Percentiles rank a stretch among this genome's conserved stretches.
Evolutionary conservation across 805 yeast genomes (phyloP).

Genomic region (Candida ponderosae): DNA sequence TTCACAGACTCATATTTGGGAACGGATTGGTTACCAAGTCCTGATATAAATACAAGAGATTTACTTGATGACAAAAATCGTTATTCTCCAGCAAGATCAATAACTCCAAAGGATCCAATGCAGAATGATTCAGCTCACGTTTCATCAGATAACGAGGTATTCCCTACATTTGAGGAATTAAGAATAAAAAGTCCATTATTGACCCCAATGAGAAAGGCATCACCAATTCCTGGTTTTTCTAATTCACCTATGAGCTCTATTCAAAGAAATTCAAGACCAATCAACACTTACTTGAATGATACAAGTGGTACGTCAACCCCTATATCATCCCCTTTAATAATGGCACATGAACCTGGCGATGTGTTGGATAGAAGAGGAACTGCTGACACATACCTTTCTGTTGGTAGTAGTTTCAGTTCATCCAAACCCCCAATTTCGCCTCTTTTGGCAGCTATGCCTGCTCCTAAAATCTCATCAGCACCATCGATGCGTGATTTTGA

Average conservation of each 20-base stretch:
- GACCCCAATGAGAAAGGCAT: constrained; percentile 22
- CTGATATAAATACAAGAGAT: constrained; percentile 6
- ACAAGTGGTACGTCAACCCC: constrained; percentile 32
- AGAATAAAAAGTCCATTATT: constrained; percentile 20
- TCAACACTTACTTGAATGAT: neutral
- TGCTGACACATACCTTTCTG: constrained; percentile 16
- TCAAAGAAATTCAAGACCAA: constrained; percentile 36
- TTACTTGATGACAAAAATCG: constrained; percentile 9
- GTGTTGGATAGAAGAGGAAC: constrained; percentile 19
- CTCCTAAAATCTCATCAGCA: constrained; percentile 39
- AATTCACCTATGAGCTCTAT: constrained; percentile 54
- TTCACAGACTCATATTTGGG: constrained; percentile 34
- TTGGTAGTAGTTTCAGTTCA: constrained; percentile 10
- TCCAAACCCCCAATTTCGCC: constrained; percentile 75
- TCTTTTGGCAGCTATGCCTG: constrained; percentile 57
- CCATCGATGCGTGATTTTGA: constrained; percentile 87
- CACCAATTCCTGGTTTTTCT: constrained; percentile 16
- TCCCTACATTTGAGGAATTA: constrained; percentile 16
- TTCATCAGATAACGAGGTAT: constrained; percentile 5
- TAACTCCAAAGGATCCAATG: constrained; percentile 38
- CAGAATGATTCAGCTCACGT: constrained; percentile 5
- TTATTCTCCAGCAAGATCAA: constrained; percentile 25
- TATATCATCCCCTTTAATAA: constrained; percentile 48
- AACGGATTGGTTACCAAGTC: constrained; percentile 33
- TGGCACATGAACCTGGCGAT: constrained; percentile 34